Evolutionary conservation across 2,329 filamentous ascomycete species (phyloP), one percentile per base, ranked within the genome.

Genomic region (Didymosphaeria variabile): DNA sequence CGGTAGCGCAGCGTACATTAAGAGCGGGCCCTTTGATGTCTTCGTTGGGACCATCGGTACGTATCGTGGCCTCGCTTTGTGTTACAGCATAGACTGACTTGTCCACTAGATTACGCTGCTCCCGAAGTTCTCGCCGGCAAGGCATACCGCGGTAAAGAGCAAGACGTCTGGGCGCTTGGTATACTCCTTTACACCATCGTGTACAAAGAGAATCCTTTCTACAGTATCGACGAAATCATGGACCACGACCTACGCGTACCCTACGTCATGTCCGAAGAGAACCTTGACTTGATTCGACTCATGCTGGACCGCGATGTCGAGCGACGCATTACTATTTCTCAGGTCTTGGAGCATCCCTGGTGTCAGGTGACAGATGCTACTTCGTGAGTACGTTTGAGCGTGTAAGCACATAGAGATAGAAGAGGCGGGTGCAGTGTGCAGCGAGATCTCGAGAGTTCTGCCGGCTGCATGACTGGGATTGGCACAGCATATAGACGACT

Each of bases 131-230:
- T 99, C 52, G 93, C 93, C 60, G 95, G 95, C 51, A 91, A 90
- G 70, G 91, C 94, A 17, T 99, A 99, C 80, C 88, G 91, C 67
- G 95, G 95, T 73, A 97, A 96, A 79, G 94, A 97, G 78, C 95
- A 99, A 82, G 95, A 99, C 74, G 93, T 99, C 32, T 99, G 95
- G 95, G 95, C 95, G 0, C 86, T 99, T 17, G 95, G 95, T 26
- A 98, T 99, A 72, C 86, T 99, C 29, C 87, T 99, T 15, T 99
- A 99, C 83, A 99, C 95, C 31, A 97, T 99, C 74, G 91, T 98
- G 73, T 99, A 99, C 86, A 99, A 98, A 81, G 95, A 99, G 81
- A 99, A 99, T 75, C 94, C 95, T 0, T 99, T 97, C 79, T 98
- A 98, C 85, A 96, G 91, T 79, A 95, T 98, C 72, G 95, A 99